Base-by-base conservation (phyloP, 2,329 filamentous ascomycete genomes). In the Fusarium devonianum region DNA sequence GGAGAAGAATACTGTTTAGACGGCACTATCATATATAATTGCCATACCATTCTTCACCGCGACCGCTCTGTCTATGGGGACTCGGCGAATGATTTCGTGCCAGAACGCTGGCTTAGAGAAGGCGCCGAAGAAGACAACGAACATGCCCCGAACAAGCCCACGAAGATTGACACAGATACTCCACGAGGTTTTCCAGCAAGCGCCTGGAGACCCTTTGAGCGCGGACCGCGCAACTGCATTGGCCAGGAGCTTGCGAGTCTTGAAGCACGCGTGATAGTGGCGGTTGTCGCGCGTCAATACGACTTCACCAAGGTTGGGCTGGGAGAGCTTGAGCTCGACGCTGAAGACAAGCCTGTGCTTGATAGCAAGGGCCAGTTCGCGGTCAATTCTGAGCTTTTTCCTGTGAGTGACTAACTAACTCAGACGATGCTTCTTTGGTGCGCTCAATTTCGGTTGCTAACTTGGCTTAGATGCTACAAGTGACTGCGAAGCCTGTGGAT, bases 21-120 rank as follows among this genome's bases (percentile, higher is more conserved):
- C 46, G 70, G 69, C 3, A 40, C 67, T 32, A 49, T 75, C 13
- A 39, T 76, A 11, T 74, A 73, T 54, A 58, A 66, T 40, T 69
- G 67, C 49, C 53, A 64, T 5, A 58, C 49, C n/a, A 40, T 71
- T 12, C 71, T 73, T 34, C 73, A 76, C 28, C 64, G 67, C 21
- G 69, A 73, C 44, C 46, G 43, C 11, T 51, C n/a, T 11, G 5
- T 37, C 21, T 37, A 37, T 12, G 22, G 35, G 2, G 7, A 4
- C 10, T 25, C 35, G 4, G 22, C 21, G 2, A 14, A 37, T 7
- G 35, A 37, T 8, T 37, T 37, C 17, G 14, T 37, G 6, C 35
- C 35, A 6, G 35, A 37, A 17, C 35, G 35, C 9, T 37, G 35
- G 35, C 21, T 37, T 25, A 12, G 35, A n/a, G n/a, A n/a, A n/a